Evolutionary conservation across 495 filamentous ascomycete genomes (phyloP), one percentile per base, ranked within the genome.

Genomic region (Acidomyces sp.): DNA sequence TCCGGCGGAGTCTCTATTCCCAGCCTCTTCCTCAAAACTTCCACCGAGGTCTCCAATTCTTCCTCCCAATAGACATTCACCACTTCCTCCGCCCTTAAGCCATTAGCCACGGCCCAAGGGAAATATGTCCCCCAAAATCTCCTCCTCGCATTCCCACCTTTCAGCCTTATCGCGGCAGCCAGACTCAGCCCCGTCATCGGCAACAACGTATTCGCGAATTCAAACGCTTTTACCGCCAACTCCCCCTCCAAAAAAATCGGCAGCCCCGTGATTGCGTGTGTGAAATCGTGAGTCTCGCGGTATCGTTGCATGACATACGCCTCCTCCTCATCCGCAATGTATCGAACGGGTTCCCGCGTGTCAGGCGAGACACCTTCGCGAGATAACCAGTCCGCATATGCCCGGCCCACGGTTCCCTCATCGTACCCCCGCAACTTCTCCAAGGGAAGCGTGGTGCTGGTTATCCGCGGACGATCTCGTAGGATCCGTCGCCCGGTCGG

Each of bases 51-150:
- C 64, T 86, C 79, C 54, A 97, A 56, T 58, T 90, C 69, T 69
- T 96, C 87, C 65, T 97, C 90, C 92, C 92, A 97, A 50, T 93
- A 97, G 6, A 97, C 82, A 65, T 94, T 95, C 42, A 97, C 86
- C 22, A 97, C 66, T 59, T 93, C 85, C 52, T 79, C 72, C 39
- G 75, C 71, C 31, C 68, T 52, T 50, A 87, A 34, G 10, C 90
- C 90, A 63, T 88, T 94, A 24, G 72, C 62, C 28, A 95, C 58
- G 36, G 92, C 90, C 90, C 90, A 97, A 3, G 92, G 90, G 27
- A 85, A 60, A 62, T 93, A 94, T 0, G 77, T 70, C 1, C 57
- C 63, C 51, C 74, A 75, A 36, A 93, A 85, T 42, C 92, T 63
- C 40, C 64, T 52, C 55, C 80, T 68, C 64, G 93, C 85, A 11